Evolutionary conservation across 2,329 filamentous ascomycete genomes (phyloP).

Genomic region (Talaromyces sp.): DNA sequence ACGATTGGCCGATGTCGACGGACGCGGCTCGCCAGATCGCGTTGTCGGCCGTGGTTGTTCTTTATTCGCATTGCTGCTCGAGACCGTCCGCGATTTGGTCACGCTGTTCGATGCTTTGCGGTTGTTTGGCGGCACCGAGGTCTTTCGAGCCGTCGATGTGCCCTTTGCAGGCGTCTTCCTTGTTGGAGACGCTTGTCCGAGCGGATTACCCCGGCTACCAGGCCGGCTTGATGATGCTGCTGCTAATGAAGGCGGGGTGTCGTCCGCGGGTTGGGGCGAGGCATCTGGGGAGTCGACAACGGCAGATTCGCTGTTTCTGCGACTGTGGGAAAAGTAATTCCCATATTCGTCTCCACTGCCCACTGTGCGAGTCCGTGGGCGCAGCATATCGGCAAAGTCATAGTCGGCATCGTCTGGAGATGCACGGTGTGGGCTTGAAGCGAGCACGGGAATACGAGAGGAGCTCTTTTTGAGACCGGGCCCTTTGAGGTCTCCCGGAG

Average conservation of each 20-base stretch:
- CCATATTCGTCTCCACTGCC: constrained; percentile 58
- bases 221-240: constrained; percentile 18
- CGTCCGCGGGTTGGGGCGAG: constrained; percentile 19
- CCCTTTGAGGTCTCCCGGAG: constrained; percentile 41
- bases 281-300: constrained; percentile 18
- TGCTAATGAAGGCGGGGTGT: constrained; percentile 17
- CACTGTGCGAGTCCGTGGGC: constrained; percentile 53
- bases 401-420: constrained; percentile 68
- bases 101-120: constrained; percentile 34
- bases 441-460: constrained; percentile 84
- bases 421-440: constrained; percentile 72
- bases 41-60: constrained; percentile 53
- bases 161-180: constrained; percentile 28
- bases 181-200: constrained; percentile 19
- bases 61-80: constrained; percentile 34
- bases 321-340: constrained; percentile 56
- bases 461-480: constrained; percentile 55
- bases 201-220: constrained; percentile 26
- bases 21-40: constrained; percentile 53
- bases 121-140: constrained; percentile 32
- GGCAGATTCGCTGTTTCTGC: constrained; percentile 60
- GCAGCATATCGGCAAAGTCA: constrained; percentile 58
- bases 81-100: constrained; percentile 29
- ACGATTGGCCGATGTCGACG: constrained; percentile 56
- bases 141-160: constrained; percentile 29